A percentile compares a stretch with the other conserved stretches of the same genome.
Conservation (phyloP, 345 rosid genomes). For the Laguncularia racemosa region DNA sequence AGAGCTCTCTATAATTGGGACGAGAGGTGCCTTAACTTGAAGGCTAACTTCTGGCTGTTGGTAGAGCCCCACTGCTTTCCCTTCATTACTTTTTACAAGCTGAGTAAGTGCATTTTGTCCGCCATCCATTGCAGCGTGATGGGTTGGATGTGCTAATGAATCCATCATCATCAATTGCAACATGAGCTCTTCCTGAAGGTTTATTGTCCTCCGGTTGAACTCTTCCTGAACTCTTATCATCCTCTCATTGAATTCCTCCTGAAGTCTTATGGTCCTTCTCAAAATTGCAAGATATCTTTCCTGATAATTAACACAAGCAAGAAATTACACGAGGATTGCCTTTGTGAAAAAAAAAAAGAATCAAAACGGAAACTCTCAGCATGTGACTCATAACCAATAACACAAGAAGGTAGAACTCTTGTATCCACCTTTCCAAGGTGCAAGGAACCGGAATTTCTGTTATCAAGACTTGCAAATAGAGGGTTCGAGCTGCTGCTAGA, state of each 20-base stretch:
- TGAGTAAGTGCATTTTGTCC: neutral
- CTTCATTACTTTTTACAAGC: too few species aligned
- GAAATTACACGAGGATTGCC: neutral
- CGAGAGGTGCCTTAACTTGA: too few species aligned
- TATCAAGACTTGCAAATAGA: neutral
- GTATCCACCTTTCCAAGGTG: slow-evolving; percentile 10
- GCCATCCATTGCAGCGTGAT: neutral
- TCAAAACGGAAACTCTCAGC: too few species aligned
- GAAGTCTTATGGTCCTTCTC: too few species aligned
- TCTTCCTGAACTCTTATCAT: too few species aligned
- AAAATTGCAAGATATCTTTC: slow-evolving; percentile 10
- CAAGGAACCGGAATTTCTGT: slow-evolving; percentile 2
- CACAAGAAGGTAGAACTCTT: neutral
- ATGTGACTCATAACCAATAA: too few species aligned
- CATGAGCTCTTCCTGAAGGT: neutral
- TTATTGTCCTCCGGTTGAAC: neutral
- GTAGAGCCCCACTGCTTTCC: neutral
- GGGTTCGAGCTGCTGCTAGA: neutral
- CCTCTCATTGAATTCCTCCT: neutral
- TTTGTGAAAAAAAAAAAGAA: neutral
- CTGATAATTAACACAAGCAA: slow-evolving; percentile 10
- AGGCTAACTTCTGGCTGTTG: neutral
- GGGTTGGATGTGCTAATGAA: neutral
- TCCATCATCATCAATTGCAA: neutral
- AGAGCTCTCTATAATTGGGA: too few species aligned